Evolutionary conservation across 75 land plant species (phyloP).

Genomic region (Cupressus sempervirens): DNA sequence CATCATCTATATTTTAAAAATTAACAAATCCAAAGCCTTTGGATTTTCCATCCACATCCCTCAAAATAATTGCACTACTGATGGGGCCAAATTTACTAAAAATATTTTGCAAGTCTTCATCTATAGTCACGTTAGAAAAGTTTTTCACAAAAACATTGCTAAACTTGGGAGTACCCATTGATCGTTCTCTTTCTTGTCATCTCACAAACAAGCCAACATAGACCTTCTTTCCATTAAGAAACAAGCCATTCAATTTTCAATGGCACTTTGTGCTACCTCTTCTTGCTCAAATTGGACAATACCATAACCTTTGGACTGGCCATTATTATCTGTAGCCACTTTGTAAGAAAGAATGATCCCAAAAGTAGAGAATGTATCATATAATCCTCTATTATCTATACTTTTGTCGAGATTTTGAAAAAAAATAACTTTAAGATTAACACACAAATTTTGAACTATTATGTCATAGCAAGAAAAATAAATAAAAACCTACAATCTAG

Average conservation of each 20-base stretch:
- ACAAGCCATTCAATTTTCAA: conserved; percentile 63
- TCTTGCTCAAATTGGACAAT: conserved; percentile 79
- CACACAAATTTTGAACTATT: too few relatives aligned
- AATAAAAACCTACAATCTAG: not conserved
- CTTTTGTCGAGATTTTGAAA: conserved; percentile 50
- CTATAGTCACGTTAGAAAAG: too few relatives aligned
- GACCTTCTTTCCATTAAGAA: too few relatives aligned
- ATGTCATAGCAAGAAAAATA: not conserved
- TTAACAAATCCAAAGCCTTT: conserved; percentile 82
- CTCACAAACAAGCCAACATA: conserved; percentile 71
- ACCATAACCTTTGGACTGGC: conserved; percentile 70
- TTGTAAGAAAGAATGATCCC: too few relatives aligned
- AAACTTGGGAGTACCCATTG: conserved; percentile 28
- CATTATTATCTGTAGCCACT: too few relatives aligned
- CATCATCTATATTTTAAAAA: conserved; percentile 60
- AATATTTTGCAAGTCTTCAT: too few relatives aligned
- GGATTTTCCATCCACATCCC: too few relatives aligned
- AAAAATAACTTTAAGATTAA: not conserved
- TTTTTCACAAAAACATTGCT: too few relatives aligned
- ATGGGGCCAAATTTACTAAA: too few relatives aligned
- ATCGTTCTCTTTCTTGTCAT: conserved; percentile 51
- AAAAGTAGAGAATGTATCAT: too few relatives aligned
- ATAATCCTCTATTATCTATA: conserved; percentile 54
- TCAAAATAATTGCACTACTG: conserved; percentile 70
- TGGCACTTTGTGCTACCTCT: conserved; percentile 62